Conservation (phyloP, 2,329 filamentous ascomycete genomes). For the Aspergillus phoenicis region DNA sequence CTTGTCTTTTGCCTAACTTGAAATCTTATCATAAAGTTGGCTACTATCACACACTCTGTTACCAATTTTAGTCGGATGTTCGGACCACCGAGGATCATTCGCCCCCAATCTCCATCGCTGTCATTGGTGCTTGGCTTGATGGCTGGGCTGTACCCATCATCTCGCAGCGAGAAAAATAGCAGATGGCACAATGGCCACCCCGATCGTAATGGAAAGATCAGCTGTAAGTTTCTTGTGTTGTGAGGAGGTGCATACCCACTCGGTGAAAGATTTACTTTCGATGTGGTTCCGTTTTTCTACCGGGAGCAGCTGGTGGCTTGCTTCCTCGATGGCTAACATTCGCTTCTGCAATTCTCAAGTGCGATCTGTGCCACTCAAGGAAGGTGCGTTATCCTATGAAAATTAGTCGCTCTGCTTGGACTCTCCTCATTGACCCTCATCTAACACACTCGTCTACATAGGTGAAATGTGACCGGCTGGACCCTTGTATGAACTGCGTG, state of each 20-base stretch:
- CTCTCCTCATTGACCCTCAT: background rate
- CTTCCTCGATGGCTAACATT: too few species aligned
- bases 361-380: background rate
- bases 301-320: too few species aligned
- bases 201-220: background rate
- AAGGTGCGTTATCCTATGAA: background rate
- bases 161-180: background rate
- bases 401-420: too few species aligned
- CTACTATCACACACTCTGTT: background rate
- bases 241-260: too few species aligned
- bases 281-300: too few species aligned
- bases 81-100: background rate
- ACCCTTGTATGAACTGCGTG: conserved; percentile 6
- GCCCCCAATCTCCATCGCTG: background rate
- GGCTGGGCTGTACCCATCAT: background rate
- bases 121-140: background rate
- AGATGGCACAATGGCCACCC: background rate
- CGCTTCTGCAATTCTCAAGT: background rate
- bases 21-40: background rate
- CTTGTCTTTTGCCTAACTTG: background rate
- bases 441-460: background rate
- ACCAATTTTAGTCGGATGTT: background rate
- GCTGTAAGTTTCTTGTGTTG: background rate
- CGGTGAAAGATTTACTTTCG: too few species aligned
- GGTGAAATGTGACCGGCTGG: conserved; percentile 6